These are phyloP conservation scores for Lichtheimia ornata DNA, from an alignment of 371 early-diverging fungal genomes.

Conservation along the genomic window DNA sequence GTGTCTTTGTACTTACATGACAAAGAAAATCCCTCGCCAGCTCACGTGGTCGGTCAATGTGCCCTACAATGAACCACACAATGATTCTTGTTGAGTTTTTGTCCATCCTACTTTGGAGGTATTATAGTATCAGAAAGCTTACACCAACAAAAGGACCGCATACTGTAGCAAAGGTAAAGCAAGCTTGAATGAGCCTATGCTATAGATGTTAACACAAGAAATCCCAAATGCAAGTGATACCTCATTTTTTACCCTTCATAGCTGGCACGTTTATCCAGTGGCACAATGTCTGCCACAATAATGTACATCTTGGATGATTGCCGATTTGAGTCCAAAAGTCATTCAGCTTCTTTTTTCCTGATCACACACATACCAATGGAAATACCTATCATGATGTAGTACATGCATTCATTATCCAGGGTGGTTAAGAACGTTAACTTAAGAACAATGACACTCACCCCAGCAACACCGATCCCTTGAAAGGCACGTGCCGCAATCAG, in stretches of 20 bases:
- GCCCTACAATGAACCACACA: neutral
- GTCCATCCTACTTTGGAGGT: neutral
- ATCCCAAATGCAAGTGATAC: too few relatives aligned
- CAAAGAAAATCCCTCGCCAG: neutral
- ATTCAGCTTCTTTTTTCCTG: too few relatives aligned
- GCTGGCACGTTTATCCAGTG: slow-evolving; percentile 54
- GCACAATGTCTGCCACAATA: slow-evolving; percentile 63
- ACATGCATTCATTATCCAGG: neutral
- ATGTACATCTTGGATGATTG: slow-evolving; percentile 40
- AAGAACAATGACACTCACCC: slow-evolving; percentile 6
- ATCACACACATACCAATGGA: neutral
- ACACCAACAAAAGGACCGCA: slow-evolving; percentile 49
- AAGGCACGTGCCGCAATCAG: slow-evolving; percentile 63
- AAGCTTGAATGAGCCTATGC: slow-evolving; percentile 22
- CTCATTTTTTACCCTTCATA: slow-evolving; percentile 47
- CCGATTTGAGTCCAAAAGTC: too few relatives aligned
- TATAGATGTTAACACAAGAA: too few relatives aligned
- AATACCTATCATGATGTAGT: neutral
- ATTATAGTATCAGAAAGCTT: neutral
- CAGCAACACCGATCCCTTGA: slow-evolving; percentile 65
- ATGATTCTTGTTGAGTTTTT: neutral
- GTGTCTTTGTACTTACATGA: neutral
- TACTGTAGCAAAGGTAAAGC: slow-evolving; percentile 46
- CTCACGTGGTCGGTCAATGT: neutral
- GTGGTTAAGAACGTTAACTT: neutral